Conservation (phyloP, 2,329 filamentous ascomycete genomes). For the Alternaria sp. region DNA sequence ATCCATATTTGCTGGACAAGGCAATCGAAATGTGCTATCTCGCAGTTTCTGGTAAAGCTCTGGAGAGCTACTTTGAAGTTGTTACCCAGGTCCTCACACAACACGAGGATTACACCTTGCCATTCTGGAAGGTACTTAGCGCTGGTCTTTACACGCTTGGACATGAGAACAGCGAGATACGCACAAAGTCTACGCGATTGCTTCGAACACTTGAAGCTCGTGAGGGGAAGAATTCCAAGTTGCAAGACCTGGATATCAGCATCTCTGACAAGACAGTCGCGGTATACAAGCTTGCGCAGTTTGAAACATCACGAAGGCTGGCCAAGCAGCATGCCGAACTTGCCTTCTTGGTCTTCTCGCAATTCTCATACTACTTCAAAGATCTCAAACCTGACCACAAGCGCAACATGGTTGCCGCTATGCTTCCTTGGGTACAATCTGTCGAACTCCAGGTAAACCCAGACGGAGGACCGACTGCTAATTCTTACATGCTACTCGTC, state of each 20-base stretch:
- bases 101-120: conserved; percentile 79
- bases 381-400: conserved; percentile 83
- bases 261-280: conserved; percentile 98
- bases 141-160: conserved; percentile 91
- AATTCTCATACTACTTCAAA: conserved; percentile 94
- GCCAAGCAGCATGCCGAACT: conserved; percentile 88
- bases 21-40: conserved; percentile 92
- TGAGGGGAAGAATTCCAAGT: conserved; percentile 83
- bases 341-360: conserved; percentile 93
- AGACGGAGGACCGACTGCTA: conserved; percentile 86
- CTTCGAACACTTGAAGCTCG: conserved; percentile 83
- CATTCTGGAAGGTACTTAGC: conserved; percentile 90
- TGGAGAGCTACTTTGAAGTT: conserved; percentile 95
- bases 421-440: conserved; percentile 94
- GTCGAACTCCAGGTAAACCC: conserved; percentile 93
- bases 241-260: conserved; percentile 97
- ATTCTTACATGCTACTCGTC: conserved; percentile 92
- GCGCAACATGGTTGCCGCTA: conserved; percentile 90
- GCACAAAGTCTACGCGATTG: conserved; percentile 85
- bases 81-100: conserved; percentile 87
- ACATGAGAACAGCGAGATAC: conserved; percentile 86
- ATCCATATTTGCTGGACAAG: conserved; percentile 83
- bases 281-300: conserved; percentile 96
- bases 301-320: conserved; percentile 91
- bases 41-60: conserved; percentile 78